Conservation (phyloP, 257 asterid genomes). For the Capsicum pubescens region DNA sequence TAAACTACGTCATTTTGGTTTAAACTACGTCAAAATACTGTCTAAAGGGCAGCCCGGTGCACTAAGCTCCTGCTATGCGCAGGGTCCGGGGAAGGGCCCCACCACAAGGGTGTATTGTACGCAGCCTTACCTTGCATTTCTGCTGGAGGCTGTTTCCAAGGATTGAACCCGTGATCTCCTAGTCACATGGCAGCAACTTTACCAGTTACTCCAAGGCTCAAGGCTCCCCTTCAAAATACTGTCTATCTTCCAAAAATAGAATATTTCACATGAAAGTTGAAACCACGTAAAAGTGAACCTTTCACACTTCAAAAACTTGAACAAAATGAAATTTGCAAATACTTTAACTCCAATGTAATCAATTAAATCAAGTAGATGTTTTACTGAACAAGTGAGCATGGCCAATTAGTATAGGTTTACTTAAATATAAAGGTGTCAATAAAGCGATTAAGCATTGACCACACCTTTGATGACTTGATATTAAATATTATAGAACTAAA, state of each 20-base stretch:
- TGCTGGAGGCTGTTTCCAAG: too few species aligned
- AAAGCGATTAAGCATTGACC: background rate
- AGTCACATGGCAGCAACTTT: too few species aligned
- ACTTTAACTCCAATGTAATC: constrained; percentile 11
- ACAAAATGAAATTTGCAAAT: background rate
- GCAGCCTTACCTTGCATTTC: too few species aligned
- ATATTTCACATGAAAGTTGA: background rate
- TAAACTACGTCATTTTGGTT: background rate
- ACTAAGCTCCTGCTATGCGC: too few species aligned
- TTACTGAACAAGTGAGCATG: constrained; percentile 15
- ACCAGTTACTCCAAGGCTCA: too few species aligned
- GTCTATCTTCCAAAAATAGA: background rate
- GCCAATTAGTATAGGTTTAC: background rate
- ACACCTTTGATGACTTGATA: background rate
- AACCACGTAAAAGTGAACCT: background rate
- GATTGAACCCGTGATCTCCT: too few species aligned
- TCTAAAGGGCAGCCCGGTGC: background rate
- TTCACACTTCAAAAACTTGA: too few species aligned
- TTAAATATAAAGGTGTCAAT: background rate
- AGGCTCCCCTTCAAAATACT: background rate
- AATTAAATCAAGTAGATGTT: constrained; percentile 23
- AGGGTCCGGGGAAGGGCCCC: too few species aligned
- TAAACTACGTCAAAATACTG: background rate
- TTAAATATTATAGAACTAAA: background rate
- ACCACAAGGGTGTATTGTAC: too few species aligned